Percentiles rank a stretch among this genome's conserved stretches.
Conservation (phyloP, 1,139 yeast species). For the Kodamaea alishanica region DNA sequence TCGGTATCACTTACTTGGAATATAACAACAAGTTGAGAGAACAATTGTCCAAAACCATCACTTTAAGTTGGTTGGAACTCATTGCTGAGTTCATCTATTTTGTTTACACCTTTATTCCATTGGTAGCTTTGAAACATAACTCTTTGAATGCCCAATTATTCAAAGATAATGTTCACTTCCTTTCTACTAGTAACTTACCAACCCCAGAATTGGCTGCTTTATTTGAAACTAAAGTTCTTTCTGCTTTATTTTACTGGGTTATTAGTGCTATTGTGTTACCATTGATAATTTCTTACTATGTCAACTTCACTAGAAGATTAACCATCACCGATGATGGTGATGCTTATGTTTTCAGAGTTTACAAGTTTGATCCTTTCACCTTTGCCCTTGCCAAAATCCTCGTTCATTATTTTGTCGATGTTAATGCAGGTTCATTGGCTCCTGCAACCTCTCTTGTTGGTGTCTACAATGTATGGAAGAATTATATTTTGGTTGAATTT, state of each 20-base stretch:
- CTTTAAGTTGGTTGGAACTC: conserved; percentile 44
- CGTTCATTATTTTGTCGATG: conserved; percentile 40
- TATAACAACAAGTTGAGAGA: conserved; percentile 48
- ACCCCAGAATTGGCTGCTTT: conserved; percentile 39
- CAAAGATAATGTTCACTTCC: conserved; percentile 32
- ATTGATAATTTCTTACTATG: conserved; percentile 43
- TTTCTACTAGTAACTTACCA: conserved; percentile 22
- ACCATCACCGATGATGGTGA: conserved; percentile 22
- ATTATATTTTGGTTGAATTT: conserved; percentile 35
- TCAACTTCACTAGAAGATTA: conserved; percentile 51
- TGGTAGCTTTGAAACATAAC: conserved; percentile 39
- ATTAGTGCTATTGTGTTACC: conserved; percentile 43
- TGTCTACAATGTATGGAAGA: conserved; percentile 33
- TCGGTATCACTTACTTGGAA: conserved; percentile 41
- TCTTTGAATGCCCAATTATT: conserved; percentile 37
- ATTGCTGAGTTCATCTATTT: conserved; percentile 36
- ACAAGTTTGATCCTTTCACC: conserved; percentile 53
- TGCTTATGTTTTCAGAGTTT: conserved; percentile 37
- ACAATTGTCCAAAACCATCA: conserved; percentile 44
- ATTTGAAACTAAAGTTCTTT: conserved; percentile 24
- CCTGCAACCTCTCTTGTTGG: conserved; percentile 27
- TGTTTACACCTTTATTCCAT: conserved; percentile 33
- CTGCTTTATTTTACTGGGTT: conserved; percentile 42
- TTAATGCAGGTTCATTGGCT: conserved; percentile 24
- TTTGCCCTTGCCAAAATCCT: conserved; percentile 52